phyloP scores from a whole-genome alignment of 2,329 filamentous ascomycete species.

The Neonectria coccinea region DNA sequence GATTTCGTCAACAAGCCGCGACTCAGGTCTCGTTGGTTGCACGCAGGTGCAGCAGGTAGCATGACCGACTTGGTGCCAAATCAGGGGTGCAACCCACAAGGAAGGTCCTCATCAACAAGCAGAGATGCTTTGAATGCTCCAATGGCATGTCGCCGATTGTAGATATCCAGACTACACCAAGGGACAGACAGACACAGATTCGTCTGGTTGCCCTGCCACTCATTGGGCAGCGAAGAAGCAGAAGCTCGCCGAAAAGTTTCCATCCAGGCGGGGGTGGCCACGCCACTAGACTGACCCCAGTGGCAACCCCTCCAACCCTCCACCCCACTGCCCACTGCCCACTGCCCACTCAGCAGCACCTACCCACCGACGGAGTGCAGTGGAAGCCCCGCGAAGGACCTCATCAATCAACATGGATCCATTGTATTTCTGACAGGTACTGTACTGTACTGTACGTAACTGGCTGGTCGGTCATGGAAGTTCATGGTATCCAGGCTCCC shows the following conservation, averaged over 20 bases:
- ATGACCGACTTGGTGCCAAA: conserved; percentile 6
- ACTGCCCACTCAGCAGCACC: conserved; percentile 1
- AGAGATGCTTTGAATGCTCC: not conserved
- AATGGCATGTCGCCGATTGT: not conserved
- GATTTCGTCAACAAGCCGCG: conserved; percentile 2
- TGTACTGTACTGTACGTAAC: not conserved
- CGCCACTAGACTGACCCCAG: conserved; percentile 28
- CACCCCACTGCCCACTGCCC: conserved; percentile 20
- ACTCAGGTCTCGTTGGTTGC: conserved; percentile 7
- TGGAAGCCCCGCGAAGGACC: conserved; percentile 43
- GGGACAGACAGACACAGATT: not conserved
- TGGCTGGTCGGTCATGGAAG: conserved; percentile 3
- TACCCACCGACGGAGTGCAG: conserved; percentile 35
- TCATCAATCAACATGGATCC: conserved; percentile 24
- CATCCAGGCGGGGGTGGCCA: conserved; percentile 21
- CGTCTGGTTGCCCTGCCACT: conserved; percentile 26
- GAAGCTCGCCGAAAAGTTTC: conserved; percentile 17
- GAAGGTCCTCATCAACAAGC: not conserved
- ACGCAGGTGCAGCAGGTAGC: not conserved
- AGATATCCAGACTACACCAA: not conserved
- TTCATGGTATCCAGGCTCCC: not conserved
- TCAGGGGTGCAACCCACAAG: not conserved
- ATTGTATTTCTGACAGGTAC: conserved; percentile 29
- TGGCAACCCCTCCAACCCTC: conserved; percentile 12
- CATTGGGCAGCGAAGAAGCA: conserved; percentile 27